A percentile compares a stretch with the other conserved stretches of the same genome.
Conservation (phyloP, 2,329 filamentous ascomycete species). For the Oidium heveae region DNA sequence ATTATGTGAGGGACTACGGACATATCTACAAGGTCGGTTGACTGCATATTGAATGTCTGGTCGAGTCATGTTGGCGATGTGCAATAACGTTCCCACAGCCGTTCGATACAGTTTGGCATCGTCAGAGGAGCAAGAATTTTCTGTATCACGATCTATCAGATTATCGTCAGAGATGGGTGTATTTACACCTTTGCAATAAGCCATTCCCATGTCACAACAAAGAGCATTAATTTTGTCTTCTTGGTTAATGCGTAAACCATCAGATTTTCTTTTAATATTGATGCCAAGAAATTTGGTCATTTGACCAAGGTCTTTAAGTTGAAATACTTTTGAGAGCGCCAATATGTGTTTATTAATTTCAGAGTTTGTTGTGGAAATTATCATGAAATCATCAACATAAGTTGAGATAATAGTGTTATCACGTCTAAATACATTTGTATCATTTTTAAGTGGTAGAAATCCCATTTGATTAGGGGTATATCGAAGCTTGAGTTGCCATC, state of each 20-base stretch:
- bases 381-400: neutral
- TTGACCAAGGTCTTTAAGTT: no score
- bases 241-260: no score
- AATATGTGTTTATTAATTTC: neutral
- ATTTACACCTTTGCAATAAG: neutral
- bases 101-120: neutral
- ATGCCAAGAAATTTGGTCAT: no score
- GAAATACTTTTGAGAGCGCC: neutral
- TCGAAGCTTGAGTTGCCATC: neutral
- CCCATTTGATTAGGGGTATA: neutral
- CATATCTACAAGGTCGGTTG: no score
- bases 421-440: no score
- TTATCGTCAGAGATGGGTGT: neutral
- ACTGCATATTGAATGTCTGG: no score
- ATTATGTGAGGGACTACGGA: no score
- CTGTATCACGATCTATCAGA: neutral
- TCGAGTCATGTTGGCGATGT: no score
- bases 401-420: neutral
- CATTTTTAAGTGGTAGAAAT: no score
- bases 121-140: neutral
- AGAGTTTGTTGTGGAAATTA: neutral
- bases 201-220: neutral
- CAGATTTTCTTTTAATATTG: no score
- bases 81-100: neutral
- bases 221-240: neutral